phyloP scores from a whole-genome alignment of 768 basidiomycete species.

The Austroboletus eburneus region DNA sequence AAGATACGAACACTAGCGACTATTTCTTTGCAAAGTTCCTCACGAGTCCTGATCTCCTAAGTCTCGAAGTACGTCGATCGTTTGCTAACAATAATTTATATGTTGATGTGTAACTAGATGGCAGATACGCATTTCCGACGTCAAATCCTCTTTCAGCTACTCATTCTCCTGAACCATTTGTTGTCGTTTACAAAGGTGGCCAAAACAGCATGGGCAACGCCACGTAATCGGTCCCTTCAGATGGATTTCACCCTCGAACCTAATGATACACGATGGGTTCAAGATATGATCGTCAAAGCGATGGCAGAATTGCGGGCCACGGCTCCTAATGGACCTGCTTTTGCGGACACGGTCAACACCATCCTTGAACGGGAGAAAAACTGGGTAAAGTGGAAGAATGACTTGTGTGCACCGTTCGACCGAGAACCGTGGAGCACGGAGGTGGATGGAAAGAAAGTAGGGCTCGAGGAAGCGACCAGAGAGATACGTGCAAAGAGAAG shows the following conservation, averaged over 20 bases:
- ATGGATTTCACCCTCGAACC: slow-evolving; percentile 77
- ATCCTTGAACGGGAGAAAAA: slow-evolving; percentile 83
- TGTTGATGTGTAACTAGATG: slow-evolving; percentile 45
- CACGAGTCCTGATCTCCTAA: slow-evolving; percentile 81
- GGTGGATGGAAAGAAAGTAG: slow-evolving; percentile 45
- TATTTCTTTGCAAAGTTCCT: slow-evolving; percentile 95
- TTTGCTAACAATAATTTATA: slow-evolving; percentile 7
- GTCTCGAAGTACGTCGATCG: slow-evolving; percentile 64
- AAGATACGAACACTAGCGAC: slow-evolving; percentile 49
- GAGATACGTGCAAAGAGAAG: slow-evolving; percentile 49
- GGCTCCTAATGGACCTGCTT: slow-evolving; percentile 70
- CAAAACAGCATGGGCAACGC: slow-evolving; percentile 56
- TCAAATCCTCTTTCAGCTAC: slow-evolving; percentile 82
- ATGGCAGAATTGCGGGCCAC: slow-evolving; percentile 63
- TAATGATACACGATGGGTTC: slow-evolving; percentile 69
- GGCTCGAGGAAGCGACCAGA: slow-evolving; percentile 60
- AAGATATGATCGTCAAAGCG: slow-evolving; percentile 58
- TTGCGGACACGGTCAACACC: slow-evolving; percentile 66
- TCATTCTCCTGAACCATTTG: slow-evolving; percentile 74
- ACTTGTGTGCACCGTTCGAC: slow-evolving; percentile 75
- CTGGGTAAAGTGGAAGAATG: slow-evolving; percentile 90
- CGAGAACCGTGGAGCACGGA: slow-evolving; percentile 58
- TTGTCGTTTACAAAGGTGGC: slow-evolving; percentile 66
- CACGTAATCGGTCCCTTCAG: slow-evolving; percentile 74
- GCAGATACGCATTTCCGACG: slow-evolving; percentile 92